Evolutionary conservation across 345 rosid genomes (phyloP).

Genomic region (Schrenkiella parvula): DNA sequence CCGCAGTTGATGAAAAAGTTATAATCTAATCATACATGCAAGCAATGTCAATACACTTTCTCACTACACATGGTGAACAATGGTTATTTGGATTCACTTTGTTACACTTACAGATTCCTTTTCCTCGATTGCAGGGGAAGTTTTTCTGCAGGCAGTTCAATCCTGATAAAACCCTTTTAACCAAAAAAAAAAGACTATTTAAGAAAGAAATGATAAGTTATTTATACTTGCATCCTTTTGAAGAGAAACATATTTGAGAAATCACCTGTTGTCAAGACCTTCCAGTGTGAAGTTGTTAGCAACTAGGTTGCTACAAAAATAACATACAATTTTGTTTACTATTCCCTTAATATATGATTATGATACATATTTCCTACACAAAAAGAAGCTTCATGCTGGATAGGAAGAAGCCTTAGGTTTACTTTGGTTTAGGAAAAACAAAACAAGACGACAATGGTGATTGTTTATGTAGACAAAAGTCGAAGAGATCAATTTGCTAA

Average conservation of each 20-base stretch:
- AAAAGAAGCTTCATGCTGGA: neutral
- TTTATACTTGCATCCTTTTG: neutral
- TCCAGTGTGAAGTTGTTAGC: slow-evolving; percentile 63
- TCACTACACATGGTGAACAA: neutral
- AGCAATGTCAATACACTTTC: neutral
- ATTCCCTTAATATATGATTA: neutral
- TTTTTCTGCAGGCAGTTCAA: slow-evolving; percentile 58
- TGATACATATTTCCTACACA: neutral
- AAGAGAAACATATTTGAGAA: neutral
- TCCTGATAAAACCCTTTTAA: slow-evolving; percentile 40
- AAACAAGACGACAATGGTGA: neutral
- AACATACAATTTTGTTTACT: neutral
- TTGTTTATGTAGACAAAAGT: neutral
- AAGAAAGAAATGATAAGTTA: neutral
- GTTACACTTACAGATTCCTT: slow-evolving; percentile 53
- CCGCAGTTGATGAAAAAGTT: slow-evolving; percentile 59
- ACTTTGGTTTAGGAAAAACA: neutral
- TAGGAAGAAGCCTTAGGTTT: neutral
- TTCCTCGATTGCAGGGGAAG: slow-evolving; percentile 62
- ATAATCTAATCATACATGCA: slow-evolving; percentile 36
- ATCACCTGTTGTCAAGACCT: slow-evolving; percentile 45
- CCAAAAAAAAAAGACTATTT: neutral
- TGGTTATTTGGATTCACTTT: neutral
- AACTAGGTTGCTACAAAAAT: slow-evolving; percentile 62
- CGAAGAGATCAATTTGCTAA: neutral